Conservation (phyloP, 2,329 filamentous ascomycete species). For the Aspergillus sojae region DNA sequence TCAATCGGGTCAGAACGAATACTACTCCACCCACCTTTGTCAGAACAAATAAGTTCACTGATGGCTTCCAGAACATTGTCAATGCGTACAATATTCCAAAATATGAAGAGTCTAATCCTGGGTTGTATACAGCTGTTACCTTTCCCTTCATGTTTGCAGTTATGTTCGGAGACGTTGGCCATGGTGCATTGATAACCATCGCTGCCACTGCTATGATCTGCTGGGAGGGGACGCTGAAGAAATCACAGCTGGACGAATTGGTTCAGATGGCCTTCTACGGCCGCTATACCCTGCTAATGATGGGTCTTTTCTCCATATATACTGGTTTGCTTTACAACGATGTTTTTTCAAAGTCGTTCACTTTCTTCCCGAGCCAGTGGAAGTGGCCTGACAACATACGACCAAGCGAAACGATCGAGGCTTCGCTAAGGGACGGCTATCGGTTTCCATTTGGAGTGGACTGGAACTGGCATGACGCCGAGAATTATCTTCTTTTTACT, state of each 20-base stretch:
- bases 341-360: slow-evolving; percentile 90
- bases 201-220: slow-evolving; percentile 92
- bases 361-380: slow-evolving; percentile 88
- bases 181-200: slow-evolving; percentile 84
- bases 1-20: slow-evolving; percentile 95
- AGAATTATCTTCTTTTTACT: slow-evolving; percentile 91
- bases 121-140: slow-evolving; percentile 90
- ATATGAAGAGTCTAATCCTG: slow-evolving; percentile 96
- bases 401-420: slow-evolving; percentile 65
- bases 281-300: slow-evolving; percentile 97
- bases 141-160: slow-evolving; percentile 99
- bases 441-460: slow-evolving; percentile 95
- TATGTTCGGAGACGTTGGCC: slow-evolving; percentile 99
- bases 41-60: slow-evolving; percentile 97
- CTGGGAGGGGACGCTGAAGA: slow-evolving; percentile 80
- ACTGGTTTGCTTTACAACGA: slow-evolving; percentile 98
- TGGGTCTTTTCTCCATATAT: slow-evolving; percentile 96
- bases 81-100: slow-evolving; percentile 97
- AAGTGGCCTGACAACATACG: slow-evolving; percentile 74
- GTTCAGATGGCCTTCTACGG: slow-evolving; percentile 99
- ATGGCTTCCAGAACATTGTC: slow-evolving; percentile 98
- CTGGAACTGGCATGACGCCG: slow-evolving; percentile 93
- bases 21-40: slow-evolving; percentile 97
- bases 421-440: slow-evolving; percentile 70
- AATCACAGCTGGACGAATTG: slow-evolving; percentile 92